Evolutionary conservation across 2,329 filamentous ascomycete species (phyloP), one percentile per base, ranked within the genome.

Genomic region (Helicocarpus griseus): DNA sequence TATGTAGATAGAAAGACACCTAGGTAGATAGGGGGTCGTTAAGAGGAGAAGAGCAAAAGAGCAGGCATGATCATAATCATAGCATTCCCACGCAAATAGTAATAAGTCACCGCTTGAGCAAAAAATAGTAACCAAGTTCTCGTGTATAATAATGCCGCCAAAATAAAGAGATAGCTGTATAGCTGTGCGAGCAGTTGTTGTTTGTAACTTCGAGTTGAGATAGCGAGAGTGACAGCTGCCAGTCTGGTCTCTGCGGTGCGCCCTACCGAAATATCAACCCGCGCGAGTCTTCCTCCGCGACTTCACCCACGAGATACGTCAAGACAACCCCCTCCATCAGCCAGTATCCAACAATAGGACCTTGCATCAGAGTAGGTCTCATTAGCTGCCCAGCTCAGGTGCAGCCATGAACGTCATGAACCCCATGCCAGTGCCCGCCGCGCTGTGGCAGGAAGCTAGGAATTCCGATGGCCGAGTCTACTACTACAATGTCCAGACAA

Each of bases 401-500:
- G 8, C 13, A 14, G 21, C 24, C 70, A 61, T 44, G 65, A 50
- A 53, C 60, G 54, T 66, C 54, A 86, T 86, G 81, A 85, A 80
- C 66, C 79, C 77, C 60, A 73, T 77, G 64, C 73, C 66, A 47
- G 65, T 58, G n/a, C 58, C 76, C 56, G 74, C 77, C 49, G 69
- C 75, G 51, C 66, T 79, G 40, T 96, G 90, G 90, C 83, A 87
- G 68, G 87, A 93, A 68, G 84, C 87, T 60, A 85, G 83, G 60
- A 87, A 85, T 59, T 73, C 83, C 2, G 89, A 95, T 63, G 91
- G 90, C 57, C 82, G 87, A 59, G 77, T 82, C 44, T 98, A 98
- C 69, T 98, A 94, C 69, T 95, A 90, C 76, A 95, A 98, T 67
- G 73, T 82, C 11, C 72, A 81, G 55, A 95, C 89, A 14, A 94